Evolutionary conservation across 169 alveolate species (phyloP).

Genomic region (Cryptosporidium meleagridis): DNA sequence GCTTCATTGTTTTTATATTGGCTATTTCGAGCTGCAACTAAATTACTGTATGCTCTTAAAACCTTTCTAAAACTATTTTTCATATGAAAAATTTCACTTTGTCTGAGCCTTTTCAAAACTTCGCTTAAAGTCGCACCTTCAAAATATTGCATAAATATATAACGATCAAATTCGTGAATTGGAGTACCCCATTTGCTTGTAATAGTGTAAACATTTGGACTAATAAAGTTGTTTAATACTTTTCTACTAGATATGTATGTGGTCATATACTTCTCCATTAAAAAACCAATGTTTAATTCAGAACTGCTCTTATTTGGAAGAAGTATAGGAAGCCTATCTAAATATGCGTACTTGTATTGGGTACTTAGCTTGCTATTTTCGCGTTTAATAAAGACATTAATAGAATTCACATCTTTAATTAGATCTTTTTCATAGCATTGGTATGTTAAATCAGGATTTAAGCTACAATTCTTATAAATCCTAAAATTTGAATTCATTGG

Average conservation of each 20-base stretch:
- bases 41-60: slow-evolving; percentile 48
- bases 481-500: slow-evolving; percentile 22
- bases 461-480: slow-evolving; percentile 33
- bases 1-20: slow-evolving; percentile 39
- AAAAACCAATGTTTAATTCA: slow-evolving; percentile 57
- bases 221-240: neutral
- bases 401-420: neutral
- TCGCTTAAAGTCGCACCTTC: slow-evolving; percentile 71
- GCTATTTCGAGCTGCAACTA: slow-evolving; percentile 36
- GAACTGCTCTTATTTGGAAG: slow-evolving; percentile 1
- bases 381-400: slow-evolving; percentile 39
- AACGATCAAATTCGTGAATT: slow-evolving; percentile 53
- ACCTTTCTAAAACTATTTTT: slow-evolving; percentile 60
- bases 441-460: slow-evolving; percentile 25
- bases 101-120: slow-evolving; percentile 10
- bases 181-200: slow-evolving; percentile 55
- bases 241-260: slow-evolving; percentile 29
- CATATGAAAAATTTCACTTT: slow-evolving; percentile 62
- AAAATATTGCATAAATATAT: slow-evolving; percentile 57
- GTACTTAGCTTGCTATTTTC: slow-evolving; percentile 57
- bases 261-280: slow-evolving; percentile 63
- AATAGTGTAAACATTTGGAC: slow-evolving; percentile 60
- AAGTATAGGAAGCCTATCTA: slow-evolving; percentile 23
- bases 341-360: slow-evolving; percentile 41
- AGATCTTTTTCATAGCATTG: slow-evolving; percentile 56